phyloP scores from a whole-genome alignment of 202 grass and related monocot genomes.

The Dendrocalamus latiflorus region DNA sequence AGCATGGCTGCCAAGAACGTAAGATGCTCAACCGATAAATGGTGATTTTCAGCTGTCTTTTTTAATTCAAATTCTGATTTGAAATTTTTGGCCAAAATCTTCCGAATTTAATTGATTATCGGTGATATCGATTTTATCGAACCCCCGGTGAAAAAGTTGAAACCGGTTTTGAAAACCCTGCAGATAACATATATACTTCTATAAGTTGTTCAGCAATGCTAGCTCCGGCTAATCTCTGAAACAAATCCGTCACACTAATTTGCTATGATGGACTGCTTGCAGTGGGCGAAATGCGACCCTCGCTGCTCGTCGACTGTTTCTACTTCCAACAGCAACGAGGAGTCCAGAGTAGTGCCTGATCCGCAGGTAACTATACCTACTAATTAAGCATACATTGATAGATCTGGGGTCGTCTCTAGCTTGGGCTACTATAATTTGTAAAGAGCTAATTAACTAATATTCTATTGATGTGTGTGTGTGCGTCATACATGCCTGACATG shows the following conservation, averaged over 20 bases:
- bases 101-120: too few relatives aligned
- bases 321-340: slow-evolving; percentile 44
- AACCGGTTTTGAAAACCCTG: too few relatives aligned
- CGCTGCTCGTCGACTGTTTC: slow-evolving; percentile 69
- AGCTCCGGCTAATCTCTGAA: neutral
- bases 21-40: slow-evolving; percentile 26
- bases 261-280: neutral
- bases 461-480: too few relatives aligned
- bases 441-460: too few relatives aligned
- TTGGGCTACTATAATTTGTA: too few relatives aligned
- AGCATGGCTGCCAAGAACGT: slow-evolving; percentile 99
- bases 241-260: neutral
- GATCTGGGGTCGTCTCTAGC: neutral
- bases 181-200: neutral
- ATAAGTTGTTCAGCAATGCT: neutral
- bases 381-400: neutral
- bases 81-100: too few relatives aligned
- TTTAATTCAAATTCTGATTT: too few relatives aligned
- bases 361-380: slow-evolving; percentile 27
- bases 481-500: neutral
- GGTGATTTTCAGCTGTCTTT: too few relatives aligned
- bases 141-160: too few relatives aligned
- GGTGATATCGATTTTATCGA: too few relatives aligned
- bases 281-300: slow-evolving; percentile 94
- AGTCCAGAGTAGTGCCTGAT: slow-evolving; percentile 37